These are phyloP conservation scores for Globisporangium orthogonon DNA, from an alignment of 352 stramenopile genomes.

Conservation along the genomic window DNA sequence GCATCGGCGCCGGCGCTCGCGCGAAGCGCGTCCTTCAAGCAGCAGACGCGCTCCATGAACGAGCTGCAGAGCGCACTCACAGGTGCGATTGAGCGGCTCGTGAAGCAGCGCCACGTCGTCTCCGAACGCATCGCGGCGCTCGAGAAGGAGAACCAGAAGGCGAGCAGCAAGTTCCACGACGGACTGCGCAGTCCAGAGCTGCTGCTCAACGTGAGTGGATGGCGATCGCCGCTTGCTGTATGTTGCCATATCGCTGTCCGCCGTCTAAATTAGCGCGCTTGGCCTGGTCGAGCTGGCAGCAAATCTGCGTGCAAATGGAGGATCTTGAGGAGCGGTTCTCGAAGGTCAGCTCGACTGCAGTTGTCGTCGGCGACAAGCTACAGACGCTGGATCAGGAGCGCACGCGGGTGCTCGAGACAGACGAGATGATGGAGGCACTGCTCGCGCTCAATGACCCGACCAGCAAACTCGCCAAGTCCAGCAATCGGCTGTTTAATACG, in stretches of 20 bases:
- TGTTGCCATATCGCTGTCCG: too few relatives aligned
- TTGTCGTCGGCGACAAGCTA: slow-evolving; percentile 67
- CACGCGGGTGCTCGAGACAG: slow-evolving; percentile 60
- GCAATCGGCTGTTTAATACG: slow-evolving; percentile 55
- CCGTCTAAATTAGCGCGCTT: background rate
- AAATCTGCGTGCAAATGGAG: slow-evolving; percentile 74
- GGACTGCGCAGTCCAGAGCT: slow-evolving; percentile 49
- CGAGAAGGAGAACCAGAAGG: slow-evolving; percentile 57
- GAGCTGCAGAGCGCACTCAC: slow-evolving; percentile 55
- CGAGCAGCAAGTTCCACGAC: slow-evolving; percentile 55
- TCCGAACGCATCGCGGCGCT: slow-evolving; percentile 46
- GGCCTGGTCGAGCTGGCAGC: slow-evolving; percentile 19
- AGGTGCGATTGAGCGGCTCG: slow-evolving; percentile 49
- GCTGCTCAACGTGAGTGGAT: slow-evolving; percentile 32
- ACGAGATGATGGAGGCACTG: slow-evolving; percentile 73
- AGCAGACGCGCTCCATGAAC: slow-evolving; percentile 57
- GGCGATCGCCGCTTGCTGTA: background rate
- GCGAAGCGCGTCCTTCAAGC: slow-evolving; percentile 26
- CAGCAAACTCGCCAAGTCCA: slow-evolving; percentile 46
- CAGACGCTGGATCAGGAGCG: slow-evolving; percentile 58
- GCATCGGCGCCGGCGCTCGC: background rate
- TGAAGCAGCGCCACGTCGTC: slow-evolving; percentile 52
- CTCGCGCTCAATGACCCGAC: slow-evolving; percentile 63
- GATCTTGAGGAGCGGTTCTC: slow-evolving; percentile 81
- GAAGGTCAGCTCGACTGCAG: slow-evolving; percentile 79